Conservation (phyloP, 768 basidiomycete genomes). For the Lactarius pseudohatsudake region DNA sequence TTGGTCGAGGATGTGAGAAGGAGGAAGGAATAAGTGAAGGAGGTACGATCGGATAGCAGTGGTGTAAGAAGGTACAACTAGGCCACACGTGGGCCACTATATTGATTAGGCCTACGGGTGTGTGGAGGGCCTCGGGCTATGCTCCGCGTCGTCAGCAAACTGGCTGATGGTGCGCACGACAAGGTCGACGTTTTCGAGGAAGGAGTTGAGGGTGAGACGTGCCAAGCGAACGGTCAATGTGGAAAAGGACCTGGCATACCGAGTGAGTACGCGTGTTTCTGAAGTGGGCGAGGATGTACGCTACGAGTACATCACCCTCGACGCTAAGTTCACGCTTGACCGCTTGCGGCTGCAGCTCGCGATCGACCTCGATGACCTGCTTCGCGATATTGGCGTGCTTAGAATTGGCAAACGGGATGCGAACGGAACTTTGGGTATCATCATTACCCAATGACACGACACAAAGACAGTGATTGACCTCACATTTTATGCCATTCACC, state of each 20-base stretch:
- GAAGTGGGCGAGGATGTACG: conserved; percentile 50
- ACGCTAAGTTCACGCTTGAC: conserved; percentile 72
- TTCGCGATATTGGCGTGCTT: conserved; percentile 81
- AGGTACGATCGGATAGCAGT: conserved; percentile 29
- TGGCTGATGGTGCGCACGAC: conserved; percentile 78
- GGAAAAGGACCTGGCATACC: conserved; percentile 55
- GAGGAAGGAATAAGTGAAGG: conserved; percentile 28
- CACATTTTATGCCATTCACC: conserved; percentile 57
- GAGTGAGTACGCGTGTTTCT: conserved; percentile 23
- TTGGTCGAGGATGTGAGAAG: background rate
- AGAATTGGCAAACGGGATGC: conserved; percentile 72
- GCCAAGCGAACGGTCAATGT: conserved; percentile 85
- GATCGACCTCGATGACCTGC: conserved; percentile 83
- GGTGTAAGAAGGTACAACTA: conserved; percentile 24
- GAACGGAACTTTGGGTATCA: conserved; percentile 40
- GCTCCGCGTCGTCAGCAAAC: conserved; percentile 68
- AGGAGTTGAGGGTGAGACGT: conserved; percentile 79
- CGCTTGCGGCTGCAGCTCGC: conserved; percentile 76
- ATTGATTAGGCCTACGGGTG: conserved; percentile 19
- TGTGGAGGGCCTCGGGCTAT: conserved; percentile 19
- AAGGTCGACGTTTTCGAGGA: conserved; percentile 87
- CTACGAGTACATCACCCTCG: conserved; percentile 66
- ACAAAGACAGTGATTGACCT: conserved; percentile 29
- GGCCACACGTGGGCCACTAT: conserved; percentile 27
- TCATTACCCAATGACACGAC: background rate